Conservation (phyloP, 805 yeast species). For the Saccharomycopsis lassenensis region DNA sequence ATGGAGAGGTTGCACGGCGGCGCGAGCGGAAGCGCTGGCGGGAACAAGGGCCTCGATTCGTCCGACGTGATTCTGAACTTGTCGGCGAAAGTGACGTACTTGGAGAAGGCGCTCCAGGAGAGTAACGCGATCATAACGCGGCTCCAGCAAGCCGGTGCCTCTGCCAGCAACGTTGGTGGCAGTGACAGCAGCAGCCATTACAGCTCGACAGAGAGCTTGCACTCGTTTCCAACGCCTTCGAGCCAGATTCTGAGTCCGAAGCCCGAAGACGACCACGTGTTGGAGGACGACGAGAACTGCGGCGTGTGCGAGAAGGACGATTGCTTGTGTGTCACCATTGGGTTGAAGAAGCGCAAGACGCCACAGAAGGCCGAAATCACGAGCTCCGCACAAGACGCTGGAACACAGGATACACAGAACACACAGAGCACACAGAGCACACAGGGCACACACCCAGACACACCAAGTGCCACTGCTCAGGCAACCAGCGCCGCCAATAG, state of each 20-base stretch:
- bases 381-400: no score
- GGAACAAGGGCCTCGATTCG: not conserved
- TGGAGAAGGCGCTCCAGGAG: conserved; percentile 9
- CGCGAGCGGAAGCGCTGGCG: not conserved
- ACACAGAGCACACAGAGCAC: no score
- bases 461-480: no score
- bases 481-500: not conserved
- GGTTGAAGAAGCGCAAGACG: conserved; percentile 23
- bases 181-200: conserved; percentile 9
- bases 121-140: conserved; percentile 1
- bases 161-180: not conserved
- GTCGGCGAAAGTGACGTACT: conserved; percentile 8
- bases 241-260: conserved; percentile 18
- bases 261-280: conserved; percentile 5
- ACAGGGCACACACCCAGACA: no score
- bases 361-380: conserved; percentile 15
- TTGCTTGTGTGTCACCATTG: conserved; percentile 48
- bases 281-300: conserved; percentile 31
- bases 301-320: conserved; percentile 60
- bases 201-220: no score
- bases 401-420: no score
- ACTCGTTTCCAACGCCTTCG: conserved; percentile 18
- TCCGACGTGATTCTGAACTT: conserved; percentile 6
- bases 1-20: not conserved
- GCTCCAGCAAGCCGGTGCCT: not conserved